Evolutionary conservation across 1,284 basidiomycete species (phyloP).

Genomic region (Rhodotorula sp.): DNA sequence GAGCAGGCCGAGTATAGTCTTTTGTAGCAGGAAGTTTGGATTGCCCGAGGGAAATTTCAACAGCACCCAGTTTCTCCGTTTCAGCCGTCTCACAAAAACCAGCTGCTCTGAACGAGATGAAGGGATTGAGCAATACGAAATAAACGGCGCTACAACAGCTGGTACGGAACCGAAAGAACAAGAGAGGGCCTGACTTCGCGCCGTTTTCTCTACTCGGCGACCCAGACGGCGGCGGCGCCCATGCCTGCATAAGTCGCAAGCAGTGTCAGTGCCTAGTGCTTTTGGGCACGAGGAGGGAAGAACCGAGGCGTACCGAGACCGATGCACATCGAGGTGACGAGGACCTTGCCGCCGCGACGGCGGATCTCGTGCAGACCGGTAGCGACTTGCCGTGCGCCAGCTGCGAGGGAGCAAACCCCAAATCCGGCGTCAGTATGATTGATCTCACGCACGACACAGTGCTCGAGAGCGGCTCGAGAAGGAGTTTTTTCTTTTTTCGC

Average conservation of each 20-base stretch:
- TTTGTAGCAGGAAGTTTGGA: neutral
- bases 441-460: neutral
- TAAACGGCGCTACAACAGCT: neutral
- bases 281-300: neutral
- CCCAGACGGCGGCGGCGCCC: conserved; percentile 76
- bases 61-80: neutral
- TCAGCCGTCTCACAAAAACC: neutral
- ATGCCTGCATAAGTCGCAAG: conserved; percentile 56
- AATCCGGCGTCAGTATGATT: too few species aligned
- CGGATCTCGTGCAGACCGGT: conserved; percentile 81
- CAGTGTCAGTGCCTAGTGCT: neutral
- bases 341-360: conserved; percentile 73
- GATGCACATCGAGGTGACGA: conserved; percentile 71
- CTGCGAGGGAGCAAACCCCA: conserved; percentile 48
- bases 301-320: conserved; percentile 16
- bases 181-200: neutral
- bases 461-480: neutral
- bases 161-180: neutral
- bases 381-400: conserved; percentile 81
- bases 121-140: neutral
- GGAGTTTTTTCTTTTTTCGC: conserved; percentile 65
- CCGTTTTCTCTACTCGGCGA: conserved; percentile 54
- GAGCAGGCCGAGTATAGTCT: neutral
- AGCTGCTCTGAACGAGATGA: neutral
- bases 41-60: too few species aligned